phyloP scores from a whole-genome alignment of 768 basidiomycete species.

The Tulasnella sp. region DNA sequence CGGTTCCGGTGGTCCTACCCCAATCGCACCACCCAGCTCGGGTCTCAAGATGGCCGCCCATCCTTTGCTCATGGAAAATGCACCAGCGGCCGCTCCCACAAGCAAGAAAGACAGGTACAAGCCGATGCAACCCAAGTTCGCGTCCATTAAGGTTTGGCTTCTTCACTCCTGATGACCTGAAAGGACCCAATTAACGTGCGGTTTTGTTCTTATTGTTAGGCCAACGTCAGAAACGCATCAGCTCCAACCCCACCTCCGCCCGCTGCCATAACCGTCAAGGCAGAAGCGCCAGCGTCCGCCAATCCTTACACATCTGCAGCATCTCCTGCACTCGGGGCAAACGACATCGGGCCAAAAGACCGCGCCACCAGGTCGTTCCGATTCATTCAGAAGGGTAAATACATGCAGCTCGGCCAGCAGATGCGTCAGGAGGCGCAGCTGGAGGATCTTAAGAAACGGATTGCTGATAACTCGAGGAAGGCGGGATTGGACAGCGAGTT shows the following conservation, averaged over 20 bases:
- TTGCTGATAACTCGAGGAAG: constrained; percentile 85
- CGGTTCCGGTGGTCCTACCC: constrained; percentile 33
- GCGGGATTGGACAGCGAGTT: constrained; percentile 91
- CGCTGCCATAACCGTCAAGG: constrained; percentile 32
- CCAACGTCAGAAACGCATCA: constrained; percentile 67
- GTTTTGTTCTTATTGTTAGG: constrained; percentile 33
- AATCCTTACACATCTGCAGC: constrained; percentile 70
- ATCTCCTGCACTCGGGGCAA: constrained; percentile 32
- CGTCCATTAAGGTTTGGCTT: constrained; percentile 67
- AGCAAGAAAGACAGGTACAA: constrained; percentile 90
- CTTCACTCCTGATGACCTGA: neutral
- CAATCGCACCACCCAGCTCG: constrained; percentile 60
- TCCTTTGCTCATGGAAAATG: constrained; percentile 66
- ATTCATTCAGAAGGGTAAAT: constrained; percentile 92
- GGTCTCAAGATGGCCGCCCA: constrained; percentile 88
- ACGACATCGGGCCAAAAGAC: constrained; percentile 66
- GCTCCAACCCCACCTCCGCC: constrained; percentile 40
- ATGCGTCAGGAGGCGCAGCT: constrained; percentile 54
- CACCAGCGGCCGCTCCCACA: constrained; percentile 43
- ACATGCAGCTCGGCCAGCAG: constrained; percentile 34
- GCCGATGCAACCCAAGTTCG: constrained; percentile 99
- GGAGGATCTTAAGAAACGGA: constrained; percentile 84
- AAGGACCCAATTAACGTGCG: constrained; percentile 8
- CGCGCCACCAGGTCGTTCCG: constrained; percentile 58
- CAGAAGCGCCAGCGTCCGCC: constrained; percentile 26